Base-by-base conservation (phyloP, 495 filamentous ascomycete genomes). In the Tuber indicum region DNA sequence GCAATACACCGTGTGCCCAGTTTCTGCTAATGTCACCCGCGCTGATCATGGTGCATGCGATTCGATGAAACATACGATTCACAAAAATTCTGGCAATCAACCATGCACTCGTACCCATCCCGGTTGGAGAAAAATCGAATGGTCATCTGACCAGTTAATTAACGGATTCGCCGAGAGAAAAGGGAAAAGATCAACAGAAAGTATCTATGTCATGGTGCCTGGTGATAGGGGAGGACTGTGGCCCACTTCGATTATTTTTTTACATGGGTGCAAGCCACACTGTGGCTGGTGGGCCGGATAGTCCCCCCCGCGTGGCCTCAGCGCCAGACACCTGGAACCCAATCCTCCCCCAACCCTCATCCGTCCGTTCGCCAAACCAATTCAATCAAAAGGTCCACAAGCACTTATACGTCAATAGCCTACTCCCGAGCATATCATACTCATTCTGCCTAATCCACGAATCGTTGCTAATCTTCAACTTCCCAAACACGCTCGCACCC, bases 401-500 rank as follows among this genome's bases (percentile, higher is more conserved):
- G 77, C 92, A 92, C 87, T 96, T 97, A 83, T 97, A 92, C 44
- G 91, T 90, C 83, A 99, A 85, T 69, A 93, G 85, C 79, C 96
- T 89, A 49, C 88, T 88, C 52, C 96, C 94, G 66, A 97, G 84
- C 77, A 93, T 89, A 84, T 98, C 93, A 85, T 96, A 98, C 85
- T 98, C 96, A 75, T 91, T 86, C 74, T 89, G 87, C 1, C 91
- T 91, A 79, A 98, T 93, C 96, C 96, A 98, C 84, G 91, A 93
- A 85, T 99, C 96, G 85, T 98, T 97, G 16, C 92, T 93, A 44
- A 87, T 86, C 76, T 85, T 88, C 83, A 99, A 86, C 86, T 97
- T 95, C n/a, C 93, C 94, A 87, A 98, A 99, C 43, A 99, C 93
- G 82, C 94, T 97, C 5, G 92, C 96, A 2, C 96, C 96, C 87